phyloP scores from a whole-genome alignment of 2,329 filamentous ascomycete species.

The Phaeosphaeria sp. region DNA sequence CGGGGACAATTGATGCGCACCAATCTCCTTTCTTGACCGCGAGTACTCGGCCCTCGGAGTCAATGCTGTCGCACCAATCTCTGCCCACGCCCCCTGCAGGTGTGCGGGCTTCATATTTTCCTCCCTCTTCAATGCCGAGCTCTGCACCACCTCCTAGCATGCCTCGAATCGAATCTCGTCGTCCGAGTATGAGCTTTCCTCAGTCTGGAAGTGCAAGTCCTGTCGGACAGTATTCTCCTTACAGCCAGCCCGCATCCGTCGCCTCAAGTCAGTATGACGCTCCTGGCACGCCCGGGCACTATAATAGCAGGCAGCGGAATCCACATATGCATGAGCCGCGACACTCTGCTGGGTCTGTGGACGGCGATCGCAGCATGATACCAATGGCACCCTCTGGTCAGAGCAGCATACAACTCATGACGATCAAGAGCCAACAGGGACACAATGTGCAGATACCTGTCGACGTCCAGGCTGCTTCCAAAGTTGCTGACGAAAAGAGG shows the following conservation, averaged over 20 bases:
- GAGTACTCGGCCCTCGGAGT: conserved; percentile 52
- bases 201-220: conserved; percentile 54
- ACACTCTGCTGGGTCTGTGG: conserved; percentile 42
- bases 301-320: conserved; percentile 17
- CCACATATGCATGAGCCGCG: conserved; percentile 35
- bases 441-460: conserved; percentile 68
- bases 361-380: conserved; percentile 49
- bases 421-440: conserved; percentile 58
- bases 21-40: conserved; percentile 57
- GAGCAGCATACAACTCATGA: conserved; percentile 62
- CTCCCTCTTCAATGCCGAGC: conserved; percentile 33
- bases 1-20: conserved; percentile 58
- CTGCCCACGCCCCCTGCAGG: conserved; percentile 56
- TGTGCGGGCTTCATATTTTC: conserved; percentile 43
- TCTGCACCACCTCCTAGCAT: conserved; percentile 42
- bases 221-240: conserved; percentile 55
- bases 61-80: conserved; percentile 53
- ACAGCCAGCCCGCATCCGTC: conserved; percentile 41
- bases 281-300: conserved; percentile 33
- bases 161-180: conserved; percentile 32
- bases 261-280: conserved; percentile 47
- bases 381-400: conserved; percentile 55
- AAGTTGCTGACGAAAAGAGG: conserved; percentile 83
- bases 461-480: conserved; percentile 82
- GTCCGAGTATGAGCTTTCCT: conserved; percentile 47